Percentiles rank a stretch among this genome's conserved stretches.
Evolutionary conservation across 164 flowering plant genomes (phyloP).

Genomic region (Tetrastigma voinierianum): DNA sequence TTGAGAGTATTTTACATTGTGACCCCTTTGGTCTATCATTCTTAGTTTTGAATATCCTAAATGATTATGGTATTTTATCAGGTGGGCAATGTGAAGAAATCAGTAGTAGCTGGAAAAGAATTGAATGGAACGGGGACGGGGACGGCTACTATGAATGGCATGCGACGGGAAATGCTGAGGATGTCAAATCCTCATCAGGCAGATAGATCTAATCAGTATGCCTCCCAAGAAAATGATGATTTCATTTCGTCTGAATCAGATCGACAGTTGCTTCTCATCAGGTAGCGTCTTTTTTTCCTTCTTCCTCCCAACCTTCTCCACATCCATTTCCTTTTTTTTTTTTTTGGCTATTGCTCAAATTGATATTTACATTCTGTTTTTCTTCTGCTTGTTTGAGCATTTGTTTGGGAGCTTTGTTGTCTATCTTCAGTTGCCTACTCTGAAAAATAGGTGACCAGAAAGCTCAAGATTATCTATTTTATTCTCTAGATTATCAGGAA

Average conservation of each 20-base stretch:
- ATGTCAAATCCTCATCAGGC: slow-evolving; percentile 49
- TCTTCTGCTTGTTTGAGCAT: background rate
- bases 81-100: slow-evolving; percentile 63
- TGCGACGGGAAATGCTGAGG: slow-evolving; percentile 76
- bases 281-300: slow-evolving; percentile 32
- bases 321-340: background rate
- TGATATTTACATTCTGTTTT: background rate
- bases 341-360: background rate
- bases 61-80: slow-evolving; percentile 21
- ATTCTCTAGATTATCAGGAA: background rate
- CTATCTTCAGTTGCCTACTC: background rate
- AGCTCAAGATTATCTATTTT: background rate
- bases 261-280: slow-evolving; percentile 75
- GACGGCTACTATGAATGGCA: slow-evolving; percentile 39
- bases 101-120: slow-evolving; percentile 52
- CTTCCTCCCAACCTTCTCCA: background rate
- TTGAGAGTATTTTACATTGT: background rate
- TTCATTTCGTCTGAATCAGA: slow-evolving; percentile 85
- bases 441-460: background rate
- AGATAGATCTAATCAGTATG: slow-evolving; percentile 41
- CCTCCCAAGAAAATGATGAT: slow-evolving; percentile 55
- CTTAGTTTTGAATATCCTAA: slow-evolving; percentile 1
- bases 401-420: background rate
- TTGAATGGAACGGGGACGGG: slow-evolving; percentile 28
- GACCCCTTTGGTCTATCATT: background rate